phyloP scores from a whole-genome alignment of 2,329 filamentous ascomycete species.

The Tolypocladium sp. region DNA sequence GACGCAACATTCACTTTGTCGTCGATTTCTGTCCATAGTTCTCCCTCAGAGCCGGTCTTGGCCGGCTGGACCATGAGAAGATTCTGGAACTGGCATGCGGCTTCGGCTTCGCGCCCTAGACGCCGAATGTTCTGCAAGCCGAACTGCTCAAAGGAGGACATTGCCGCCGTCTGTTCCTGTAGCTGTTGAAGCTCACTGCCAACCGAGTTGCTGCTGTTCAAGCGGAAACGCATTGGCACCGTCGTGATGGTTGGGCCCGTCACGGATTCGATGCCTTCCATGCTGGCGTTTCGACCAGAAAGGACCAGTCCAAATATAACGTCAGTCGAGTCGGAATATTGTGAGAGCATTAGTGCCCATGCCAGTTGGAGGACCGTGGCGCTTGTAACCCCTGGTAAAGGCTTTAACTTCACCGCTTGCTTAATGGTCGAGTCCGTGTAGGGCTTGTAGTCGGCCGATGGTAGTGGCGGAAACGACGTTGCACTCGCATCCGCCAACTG shows the following conservation, averaged over 20 bases:
- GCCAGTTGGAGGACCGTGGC: neutral
- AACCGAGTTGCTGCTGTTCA: neutral
- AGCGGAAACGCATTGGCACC: neutral
- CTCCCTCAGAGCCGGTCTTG: neutral
- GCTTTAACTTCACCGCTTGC: neutral
- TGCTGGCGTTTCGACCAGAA: constrained; percentile 1
- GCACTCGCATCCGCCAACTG: neutral
- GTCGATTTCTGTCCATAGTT: neutral
- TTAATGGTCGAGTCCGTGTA: neutral
- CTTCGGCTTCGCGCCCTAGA: constrained; percentile 38
- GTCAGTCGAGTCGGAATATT: neutral
- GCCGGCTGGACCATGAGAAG: constrained; percentile 2
- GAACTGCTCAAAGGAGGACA: constrained; percentile 36
- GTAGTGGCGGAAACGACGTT: neutral
- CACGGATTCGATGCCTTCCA: constrained; percentile 2
- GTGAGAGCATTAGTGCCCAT: neutral
- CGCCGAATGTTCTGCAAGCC: constrained; percentile 46
- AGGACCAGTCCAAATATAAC: constrained; percentile 1
- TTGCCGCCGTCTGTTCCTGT: neutral
- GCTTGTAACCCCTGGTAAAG: neutral
- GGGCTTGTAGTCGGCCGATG: neutral
- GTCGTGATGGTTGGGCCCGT: constrained; percentile 3
- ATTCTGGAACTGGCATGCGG: constrained; percentile 41
- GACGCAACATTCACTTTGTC: neutral
- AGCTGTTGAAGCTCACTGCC: neutral